A percentile compares a stretch with the other conserved stretches of the same genome.
Conservation (phyloP, 1,284 basidiomycete species). For the Cryptococcus floricola region DNA sequence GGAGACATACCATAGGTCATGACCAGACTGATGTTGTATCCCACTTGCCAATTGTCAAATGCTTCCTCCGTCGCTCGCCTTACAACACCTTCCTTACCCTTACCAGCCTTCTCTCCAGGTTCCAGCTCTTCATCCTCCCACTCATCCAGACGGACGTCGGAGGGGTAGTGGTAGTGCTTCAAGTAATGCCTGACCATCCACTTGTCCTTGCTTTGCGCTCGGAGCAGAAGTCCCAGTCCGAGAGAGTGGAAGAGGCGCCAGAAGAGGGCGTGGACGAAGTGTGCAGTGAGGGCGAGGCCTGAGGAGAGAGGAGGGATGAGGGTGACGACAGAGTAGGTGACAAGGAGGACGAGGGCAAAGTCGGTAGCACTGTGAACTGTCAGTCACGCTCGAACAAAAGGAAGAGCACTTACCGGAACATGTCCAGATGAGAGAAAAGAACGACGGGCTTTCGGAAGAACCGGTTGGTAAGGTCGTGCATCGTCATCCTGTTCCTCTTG, state of each 20-base stretch:
- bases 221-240: constrained; percentile 77
- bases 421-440: constrained; percentile 74
- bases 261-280: constrained; percentile 74
- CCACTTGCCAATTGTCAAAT: constrained; percentile 89
- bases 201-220: constrained; percentile 77
- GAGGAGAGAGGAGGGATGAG: constrained; percentile 47
- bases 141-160: constrained; percentile 18
- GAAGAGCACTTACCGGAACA: constrained; percentile 63
- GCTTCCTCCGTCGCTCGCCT: constrained; percentile 80
- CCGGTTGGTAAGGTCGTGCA: constrained; percentile 83
- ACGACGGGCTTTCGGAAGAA: constrained; percentile 89
- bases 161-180: constrained; percentile 80
- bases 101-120: constrained; percentile 27
- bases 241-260: constrained; percentile 90
- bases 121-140: constrained; percentile 7
- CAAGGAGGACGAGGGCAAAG: constrained; percentile 60
- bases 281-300: constrained; percentile 55
- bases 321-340: constrained; percentile 57
- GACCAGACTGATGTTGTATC: constrained; percentile 87
- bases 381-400: background rate
- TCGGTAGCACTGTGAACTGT: constrained; percentile 58
- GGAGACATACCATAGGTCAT: constrained; percentile 80
- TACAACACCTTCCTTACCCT: constrained; percentile 49
- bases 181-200: constrained; percentile 91
- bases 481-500: constrained; percentile 53